Evolutionary conservation across 208 protist species (phyloP).

Genomic region (Trichomonas vaginalis): DNA sequence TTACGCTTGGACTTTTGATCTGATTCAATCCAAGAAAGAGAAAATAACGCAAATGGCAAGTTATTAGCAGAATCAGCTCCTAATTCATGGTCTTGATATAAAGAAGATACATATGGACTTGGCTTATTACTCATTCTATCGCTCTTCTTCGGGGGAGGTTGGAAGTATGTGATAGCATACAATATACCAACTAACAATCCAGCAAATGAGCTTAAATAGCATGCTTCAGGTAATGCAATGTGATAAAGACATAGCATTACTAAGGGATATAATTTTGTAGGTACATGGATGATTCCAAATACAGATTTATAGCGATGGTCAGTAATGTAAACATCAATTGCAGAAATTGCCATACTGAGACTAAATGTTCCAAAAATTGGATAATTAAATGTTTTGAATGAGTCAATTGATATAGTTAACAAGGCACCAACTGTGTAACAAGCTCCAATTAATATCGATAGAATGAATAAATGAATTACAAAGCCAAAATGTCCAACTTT

Average conservation of each 20-base stretch:
- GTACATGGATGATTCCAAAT: not conserved
- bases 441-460: not conserved
- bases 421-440: not conserved
- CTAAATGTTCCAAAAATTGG: not conserved
- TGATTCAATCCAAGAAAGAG: not conserved
- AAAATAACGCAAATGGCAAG: not conserved
- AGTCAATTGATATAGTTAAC: not conserved
- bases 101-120: not conserved
- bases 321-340: not conserved
- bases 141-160: not conserved
- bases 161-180: not conserved
- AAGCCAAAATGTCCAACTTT: not conserved
- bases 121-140: not conserved
- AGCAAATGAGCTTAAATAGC: not conserved
- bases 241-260: not conserved
- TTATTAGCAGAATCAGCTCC: not conserved
- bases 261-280: not conserved
- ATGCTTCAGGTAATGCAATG: not conserved
- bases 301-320: not conserved
- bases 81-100: not conserved
- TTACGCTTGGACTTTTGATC: not conserved
- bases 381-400: not conserved
- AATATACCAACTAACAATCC: not conserved
- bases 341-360: not conserved
- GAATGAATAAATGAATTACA: not conserved